Evolutionary conservation across 1,284 basidiomycete genomes (phyloP), one percentile per base, ranked within the genome.

Genomic region (Apiotrichum porosum): DNA sequence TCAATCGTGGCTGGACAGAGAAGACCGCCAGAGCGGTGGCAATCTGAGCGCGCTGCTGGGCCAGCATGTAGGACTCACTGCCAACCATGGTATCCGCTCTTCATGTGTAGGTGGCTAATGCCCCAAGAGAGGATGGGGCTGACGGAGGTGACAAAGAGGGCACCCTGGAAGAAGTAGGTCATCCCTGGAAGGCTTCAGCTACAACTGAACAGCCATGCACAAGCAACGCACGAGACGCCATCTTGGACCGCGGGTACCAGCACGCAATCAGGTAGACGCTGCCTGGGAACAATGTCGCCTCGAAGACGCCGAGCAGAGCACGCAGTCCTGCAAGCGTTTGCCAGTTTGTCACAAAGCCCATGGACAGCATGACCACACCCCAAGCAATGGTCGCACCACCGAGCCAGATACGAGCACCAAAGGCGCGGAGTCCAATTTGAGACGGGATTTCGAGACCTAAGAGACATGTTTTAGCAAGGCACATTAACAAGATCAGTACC

Each of bases 221-320:
- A n/a, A n/a, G n/a, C n/a, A n/a, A n/a, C n/a, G n/a, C n/a, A n/a
- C 61, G 59, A 13, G 24, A 58, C 47, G 75, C 72, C 44, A 72
- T 71, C 54, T 76, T 71, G 46, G 65, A 62, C 12, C 76, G 71
- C 1, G 73, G 72, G 59, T 77, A 78, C 76, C 75, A 54, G 36
- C 53, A 54, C 6, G 71, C 67, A 49, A 77, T 68, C n/a, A 78
- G 62, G 61, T 66, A 75, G 2, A 73, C 70, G 41, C 64, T 67
- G 10, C 61, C 63, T 9, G 62, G 66, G 60, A 72, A 71, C 48
- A 71, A 68, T 6, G 61, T 54, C 40, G 55, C 62, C 51, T 73
- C 72, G 24, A 74, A 60, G 4, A 64, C 44, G n/a, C 74, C 77
- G 26, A 77, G 59, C 0, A 77, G 51, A 8, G 66, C 64, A 34